phyloP scores from a whole-genome alignment of 1,139 yeast species.

The Arxiozyma slooffiae region DNA sequence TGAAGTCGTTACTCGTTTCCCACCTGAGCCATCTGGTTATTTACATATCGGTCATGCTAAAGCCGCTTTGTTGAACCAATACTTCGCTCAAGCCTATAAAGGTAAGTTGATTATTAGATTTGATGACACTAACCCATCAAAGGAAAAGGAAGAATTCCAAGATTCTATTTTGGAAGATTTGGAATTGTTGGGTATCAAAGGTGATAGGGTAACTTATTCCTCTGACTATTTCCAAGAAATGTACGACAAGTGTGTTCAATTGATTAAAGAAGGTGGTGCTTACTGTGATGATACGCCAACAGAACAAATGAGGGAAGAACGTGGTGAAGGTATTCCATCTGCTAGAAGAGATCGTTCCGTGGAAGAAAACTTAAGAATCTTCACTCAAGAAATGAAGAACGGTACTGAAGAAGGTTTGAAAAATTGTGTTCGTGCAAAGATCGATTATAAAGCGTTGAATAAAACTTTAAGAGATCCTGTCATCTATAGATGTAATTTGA shows the following conservation, averaged over 20 bases:
- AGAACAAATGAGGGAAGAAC: slow-evolving; percentile 93
- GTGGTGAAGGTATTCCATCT: slow-evolving; percentile 92
- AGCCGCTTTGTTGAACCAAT: slow-evolving; percentile 91
- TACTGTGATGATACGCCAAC: slow-evolving; percentile 93
- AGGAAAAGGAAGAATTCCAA: slow-evolving; percentile 87
- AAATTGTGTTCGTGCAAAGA: slow-evolving; percentile 91
- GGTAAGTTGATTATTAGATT: slow-evolving; percentile 92
- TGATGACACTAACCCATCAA: slow-evolving; percentile 94
- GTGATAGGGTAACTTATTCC: slow-evolving; percentile 77
- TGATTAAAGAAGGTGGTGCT: slow-evolving; percentile 92
- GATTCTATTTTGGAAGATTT: slow-evolving; percentile 88
- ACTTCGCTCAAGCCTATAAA: slow-evolving; percentile 85
- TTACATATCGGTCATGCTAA: slow-evolving; percentile 95
- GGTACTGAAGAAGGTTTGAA: slow-evolving; percentile 86
- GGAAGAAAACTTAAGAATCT: slow-evolving; percentile 78
- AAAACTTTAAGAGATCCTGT: slow-evolving; percentile 96
- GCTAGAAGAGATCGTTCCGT: slow-evolving; percentile 82
- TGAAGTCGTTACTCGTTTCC: slow-evolving; percentile 94
- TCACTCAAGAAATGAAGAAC: slow-evolving; percentile 81
- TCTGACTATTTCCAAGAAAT: slow-evolving; percentile 85
- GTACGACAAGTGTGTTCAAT: slow-evolving; percentile 72
- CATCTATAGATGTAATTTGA: slow-evolving; percentile 87
- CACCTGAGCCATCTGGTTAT: slow-evolving; percentile 81
- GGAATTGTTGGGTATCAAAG: slow-evolving; percentile 78
- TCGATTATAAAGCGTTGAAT: slow-evolving; percentile 79